Evolutionary conservation across 148 eudicot species (phyloP).

Genomic region (Suaeda aralocaspica): DNA sequence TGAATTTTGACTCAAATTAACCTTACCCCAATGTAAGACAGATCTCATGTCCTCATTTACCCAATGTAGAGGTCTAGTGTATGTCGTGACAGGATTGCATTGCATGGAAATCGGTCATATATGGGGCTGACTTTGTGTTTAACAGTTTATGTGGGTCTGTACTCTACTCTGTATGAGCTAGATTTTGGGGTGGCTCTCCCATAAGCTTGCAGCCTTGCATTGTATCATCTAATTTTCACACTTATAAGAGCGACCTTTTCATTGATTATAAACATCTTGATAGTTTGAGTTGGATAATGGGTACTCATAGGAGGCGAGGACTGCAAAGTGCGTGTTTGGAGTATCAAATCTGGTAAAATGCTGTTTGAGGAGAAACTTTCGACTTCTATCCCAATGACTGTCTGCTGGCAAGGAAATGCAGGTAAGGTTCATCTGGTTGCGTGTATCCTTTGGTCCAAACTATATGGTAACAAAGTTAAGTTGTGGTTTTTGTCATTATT

Average conservation of each 20-base stretch:
- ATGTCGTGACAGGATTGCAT: too few relatives aligned
- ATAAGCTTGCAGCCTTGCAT: too few relatives aligned
- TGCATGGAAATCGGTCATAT: too few relatives aligned
- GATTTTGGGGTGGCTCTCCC: too few relatives aligned
- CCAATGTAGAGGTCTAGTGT: background rate
- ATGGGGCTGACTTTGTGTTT: too few relatives aligned
- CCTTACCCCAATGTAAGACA: background rate
- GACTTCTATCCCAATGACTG: constrained; percentile 45
- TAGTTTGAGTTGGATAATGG: background rate
- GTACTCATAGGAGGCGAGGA: constrained; percentile 78
- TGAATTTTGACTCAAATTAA: background rate
- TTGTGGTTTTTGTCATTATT: constrained; percentile 4
- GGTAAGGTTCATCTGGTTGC: constrained; percentile 22
- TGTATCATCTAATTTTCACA: too few relatives aligned
- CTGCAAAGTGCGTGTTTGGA: constrained; percentile 63
- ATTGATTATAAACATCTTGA: too few relatives aligned
- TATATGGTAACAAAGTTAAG: background rate
- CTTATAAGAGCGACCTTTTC: too few relatives aligned
- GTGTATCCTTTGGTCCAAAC: background rate
- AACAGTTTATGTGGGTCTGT: too few relatives aligned
- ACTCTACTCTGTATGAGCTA: too few relatives aligned
- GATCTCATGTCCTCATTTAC: background rate
- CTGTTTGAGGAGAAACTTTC: constrained; percentile 60
- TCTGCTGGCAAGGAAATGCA: constrained; percentile 57
- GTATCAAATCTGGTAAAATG: constrained; percentile 73